Evolutionary conservation across 495 filamentous ascomycete genomes (phyloP), one percentile per base, ranked within the genome.

Genomic region (Annulohypoxylon bovei): DNA sequence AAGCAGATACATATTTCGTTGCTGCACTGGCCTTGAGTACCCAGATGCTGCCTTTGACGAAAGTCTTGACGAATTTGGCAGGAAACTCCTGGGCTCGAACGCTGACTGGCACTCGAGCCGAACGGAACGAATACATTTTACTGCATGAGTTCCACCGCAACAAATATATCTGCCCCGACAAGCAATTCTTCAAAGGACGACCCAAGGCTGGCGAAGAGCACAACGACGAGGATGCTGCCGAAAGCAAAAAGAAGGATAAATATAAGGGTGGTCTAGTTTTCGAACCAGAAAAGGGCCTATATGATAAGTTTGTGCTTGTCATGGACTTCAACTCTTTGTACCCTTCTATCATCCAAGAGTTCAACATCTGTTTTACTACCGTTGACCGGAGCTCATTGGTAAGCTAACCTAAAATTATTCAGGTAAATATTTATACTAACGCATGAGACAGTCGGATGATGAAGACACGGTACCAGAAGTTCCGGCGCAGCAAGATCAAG

Each of bases 281-380:
- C 72, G 95, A 99, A 76, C 95, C 95, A 12, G 95, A 98, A 78
- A 98, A 92, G 77, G 95, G 96, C 7, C 85, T 99, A 23, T 98
- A 98, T 75, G 96, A 99, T 83, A 94, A 92, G 79, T 97, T 95
- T 74, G 89, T 99, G 28, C 87, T 99, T 20, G 95, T 99, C 77
- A 99, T 99, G 95, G 95, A 99, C 82, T 99, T 98, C 83, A 99
- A 99, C 87, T 97, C 93, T 79, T 83, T 99, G 72, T 99, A 99
- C 74, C 95, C 95, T 12, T 97, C 94, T 79, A 98, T 99, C 72
- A 99, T 99, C 70, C 96, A 98, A 77, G 96, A 99, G 84, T 98
- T 88, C 82, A 99, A 99, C 77, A 99, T 99, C 74, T 99, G 95
- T 82, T 99, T 99, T 80, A 99, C 95, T 3, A 99, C 95, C 0